Evolutionary conservation across 2,329 filamentous ascomycete species (phyloP), one percentile per base, ranked within the genome.

Genomic region (Fusarium buxicola): DNA sequence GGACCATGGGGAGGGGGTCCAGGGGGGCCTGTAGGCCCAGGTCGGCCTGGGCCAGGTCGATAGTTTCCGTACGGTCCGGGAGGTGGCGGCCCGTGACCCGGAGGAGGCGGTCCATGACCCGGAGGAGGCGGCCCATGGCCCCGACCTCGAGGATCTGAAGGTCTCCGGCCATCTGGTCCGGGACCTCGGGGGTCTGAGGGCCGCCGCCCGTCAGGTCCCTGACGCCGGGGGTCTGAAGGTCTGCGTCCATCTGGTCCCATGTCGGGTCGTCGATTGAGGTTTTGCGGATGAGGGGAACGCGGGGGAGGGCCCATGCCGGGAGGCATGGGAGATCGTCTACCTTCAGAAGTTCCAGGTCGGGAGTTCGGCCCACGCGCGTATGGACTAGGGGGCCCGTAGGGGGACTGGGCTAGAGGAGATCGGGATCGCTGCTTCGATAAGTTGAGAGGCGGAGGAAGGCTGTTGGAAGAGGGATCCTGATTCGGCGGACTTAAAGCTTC

Each of bases 401-500:
- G 63, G 51, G 75, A 65, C 39, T 76, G 75, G 51, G 75, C 77
- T 62, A 81, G 70, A 3, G 82, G 81, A 32, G 82, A 82, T 65
- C 75, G 77, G 34, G 82, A 80, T 56, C 76, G 78, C 49, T 77
- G 76, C 31, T 73, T 72, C 21, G 79, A 74, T 40, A 76, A 73
- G 68, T 77, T 76, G 52, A 78, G 74, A 8, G 77, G 76, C n/a
- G 78, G 74, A 18, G 79, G 77, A 18, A 80, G 72, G 36, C 75
- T 77, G 43, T 77, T 75, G 39, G 68, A 72, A 38, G 75, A 64
- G 48, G 72, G 74, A 61, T 74, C 72, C 55, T 75, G 72, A 54
- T 73, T 71, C 38, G 76, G 74, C 36, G 75, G 71, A 63, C 72
- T 82, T 73, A 84, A 68, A 80, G 73, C 83, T 83, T 86, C 80